Evolutionary conservation across 495 filamentous ascomycete species (phyloP).

Genomic region (Xylaria acuta): DNA sequence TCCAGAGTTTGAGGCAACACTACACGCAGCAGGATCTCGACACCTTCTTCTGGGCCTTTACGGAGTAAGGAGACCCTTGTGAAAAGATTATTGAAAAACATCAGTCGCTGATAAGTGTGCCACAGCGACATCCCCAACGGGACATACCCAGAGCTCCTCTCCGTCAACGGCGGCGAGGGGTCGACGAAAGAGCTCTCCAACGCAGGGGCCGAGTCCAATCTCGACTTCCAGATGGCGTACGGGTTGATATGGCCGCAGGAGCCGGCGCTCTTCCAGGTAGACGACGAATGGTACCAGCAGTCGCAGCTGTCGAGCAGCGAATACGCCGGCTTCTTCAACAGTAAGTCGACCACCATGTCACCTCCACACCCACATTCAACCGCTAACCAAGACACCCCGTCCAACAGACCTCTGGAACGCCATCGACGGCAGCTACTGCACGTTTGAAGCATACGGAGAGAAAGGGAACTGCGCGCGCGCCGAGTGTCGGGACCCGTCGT

Average conservation of each 20-base stretch:
- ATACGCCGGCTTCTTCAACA: slow-evolving; percentile 46
- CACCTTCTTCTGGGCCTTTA: slow-evolving; percentile 61
- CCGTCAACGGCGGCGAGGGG: slow-evolving; percentile 46
- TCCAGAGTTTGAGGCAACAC: slow-evolving; percentile 43
- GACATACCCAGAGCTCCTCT: slow-evolving; percentile 44
- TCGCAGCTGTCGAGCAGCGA: slow-evolving; percentile 30
- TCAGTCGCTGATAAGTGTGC: neutral
- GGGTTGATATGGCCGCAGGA: slow-evolving; percentile 62
- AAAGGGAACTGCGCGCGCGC: slow-evolving; percentile 40
- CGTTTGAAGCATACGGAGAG: slow-evolving; percentile 50
- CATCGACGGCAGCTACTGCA: slow-evolving; percentile 69
- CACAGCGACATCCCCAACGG: slow-evolving; percentile 42
- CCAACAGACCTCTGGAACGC: slow-evolving; percentile 58
- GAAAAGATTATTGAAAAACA: neutral
- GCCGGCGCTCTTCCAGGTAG: slow-evolving; percentile 62
- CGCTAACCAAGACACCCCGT: neutral
- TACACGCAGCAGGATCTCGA: slow-evolving; percentile 63
- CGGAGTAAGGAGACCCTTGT: slow-evolving; percentile 25
- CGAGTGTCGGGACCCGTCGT: slow-evolving; percentile 55
- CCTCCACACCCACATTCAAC: neutral
- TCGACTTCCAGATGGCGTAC: slow-evolving; percentile 44
- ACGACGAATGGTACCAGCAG: slow-evolving; percentile 55
- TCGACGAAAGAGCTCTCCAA: slow-evolving; percentile 32
- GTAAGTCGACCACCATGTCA: slow-evolving; percentile 19
- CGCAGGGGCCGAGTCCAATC: slow-evolving; percentile 40